Evolutionary conservation across 2,329 filamentous ascomycete genomes (phyloP).

Genomic region (Verticillium zaregamsianum): DNA sequence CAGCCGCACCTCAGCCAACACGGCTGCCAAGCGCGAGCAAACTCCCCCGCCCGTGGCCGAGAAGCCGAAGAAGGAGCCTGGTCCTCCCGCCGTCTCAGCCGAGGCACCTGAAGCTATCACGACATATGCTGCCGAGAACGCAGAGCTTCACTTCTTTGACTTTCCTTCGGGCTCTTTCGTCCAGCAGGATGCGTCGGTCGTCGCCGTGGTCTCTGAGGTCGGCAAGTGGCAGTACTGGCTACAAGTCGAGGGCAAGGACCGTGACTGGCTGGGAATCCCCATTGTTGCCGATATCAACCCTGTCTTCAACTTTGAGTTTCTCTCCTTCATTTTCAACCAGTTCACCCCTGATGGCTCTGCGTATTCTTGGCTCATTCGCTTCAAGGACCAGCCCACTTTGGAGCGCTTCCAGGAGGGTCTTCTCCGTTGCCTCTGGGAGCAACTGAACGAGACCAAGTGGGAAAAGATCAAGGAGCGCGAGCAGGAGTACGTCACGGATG

Average conservation of each 20-base stretch:
- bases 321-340: slow-evolving; percentile 99
- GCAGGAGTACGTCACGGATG: slow-evolving; percentile 88
- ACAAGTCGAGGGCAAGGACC: slow-evolving; percentile 71
- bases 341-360: slow-evolving; percentile 84
- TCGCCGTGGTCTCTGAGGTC: slow-evolving; percentile 77
- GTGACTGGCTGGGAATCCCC: slow-evolving; percentile 81
- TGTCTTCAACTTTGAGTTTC: slow-evolving; percentile 97
- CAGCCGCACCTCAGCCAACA: slow-evolving; percentile 35
- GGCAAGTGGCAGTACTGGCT: slow-evolving; percentile 96
- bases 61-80: slow-evolving; percentile 27
- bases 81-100: slow-evolving; percentile 47
- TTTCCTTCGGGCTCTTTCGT: slow-evolving; percentile 83
- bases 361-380: slow-evolving; percentile 92
- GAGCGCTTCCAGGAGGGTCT: slow-evolving; percentile 90
- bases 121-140: slow-evolving; percentile 68
- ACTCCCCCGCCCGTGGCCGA: slow-evolving; percentile 23
- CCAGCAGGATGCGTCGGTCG: slow-evolving; percentile 69
- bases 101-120: slow-evolving; percentile 68
- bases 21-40: slow-evolving; percentile 37
- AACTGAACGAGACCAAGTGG: slow-evolving; percentile 93
- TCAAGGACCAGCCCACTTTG: slow-evolving; percentile 75
- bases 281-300: slow-evolving; percentile 87
- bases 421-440: slow-evolving; percentile 96
- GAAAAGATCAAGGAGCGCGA: slow-evolving; percentile 87
- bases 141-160: slow-evolving; percentile 91